Conservation (phyloP, 495 filamentous ascomycete species). For the Xylaria telfairii region DNA sequence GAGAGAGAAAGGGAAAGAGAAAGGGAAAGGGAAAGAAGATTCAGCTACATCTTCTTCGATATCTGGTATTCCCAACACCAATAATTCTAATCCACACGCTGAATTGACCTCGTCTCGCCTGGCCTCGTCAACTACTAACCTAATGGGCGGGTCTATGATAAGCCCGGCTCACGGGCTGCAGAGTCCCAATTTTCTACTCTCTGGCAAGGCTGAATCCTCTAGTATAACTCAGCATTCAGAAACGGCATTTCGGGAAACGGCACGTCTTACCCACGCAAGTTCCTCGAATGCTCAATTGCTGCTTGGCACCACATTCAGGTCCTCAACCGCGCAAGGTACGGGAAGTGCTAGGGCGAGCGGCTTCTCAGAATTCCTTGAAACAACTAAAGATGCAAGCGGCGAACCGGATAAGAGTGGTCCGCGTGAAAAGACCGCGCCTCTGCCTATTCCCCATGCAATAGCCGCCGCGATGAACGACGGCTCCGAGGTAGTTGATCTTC, state of each 20-base stretch:
- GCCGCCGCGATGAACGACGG: conserved; percentile 42
- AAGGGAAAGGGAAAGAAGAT: neutral
- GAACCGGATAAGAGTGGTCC: neutral
- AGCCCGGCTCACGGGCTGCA: neutral
- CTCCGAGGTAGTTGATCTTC: conserved; percentile 50
- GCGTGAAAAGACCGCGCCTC: neutral
- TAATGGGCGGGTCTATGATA: conserved; percentile 25
- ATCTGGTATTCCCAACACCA: neutral
- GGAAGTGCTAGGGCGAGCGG: neutral
- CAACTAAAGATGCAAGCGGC: neutral
- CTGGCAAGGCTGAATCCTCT: conserved; percentile 35
- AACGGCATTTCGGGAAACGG: conserved; percentile 15
- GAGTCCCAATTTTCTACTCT: conserved; percentile 12
- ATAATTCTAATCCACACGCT: neutral
- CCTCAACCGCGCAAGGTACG: neutral
- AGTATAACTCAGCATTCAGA: neutral
- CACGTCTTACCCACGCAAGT: conserved; percentile 13
- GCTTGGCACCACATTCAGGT: conserved; percentile 29
- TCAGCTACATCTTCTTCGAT: neutral
- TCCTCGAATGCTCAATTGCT: neutral
- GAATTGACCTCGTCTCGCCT: conserved; percentile 30
- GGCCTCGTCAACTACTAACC: conserved; percentile 29
- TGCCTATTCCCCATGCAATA: neutral
- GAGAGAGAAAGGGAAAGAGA: conserved; percentile 8
- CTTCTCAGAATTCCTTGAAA: neutral